Evolutionary conservation across 371 early-diverging fungal species (phyloP).

Genomic region (Batkoa obscura): DNA sequence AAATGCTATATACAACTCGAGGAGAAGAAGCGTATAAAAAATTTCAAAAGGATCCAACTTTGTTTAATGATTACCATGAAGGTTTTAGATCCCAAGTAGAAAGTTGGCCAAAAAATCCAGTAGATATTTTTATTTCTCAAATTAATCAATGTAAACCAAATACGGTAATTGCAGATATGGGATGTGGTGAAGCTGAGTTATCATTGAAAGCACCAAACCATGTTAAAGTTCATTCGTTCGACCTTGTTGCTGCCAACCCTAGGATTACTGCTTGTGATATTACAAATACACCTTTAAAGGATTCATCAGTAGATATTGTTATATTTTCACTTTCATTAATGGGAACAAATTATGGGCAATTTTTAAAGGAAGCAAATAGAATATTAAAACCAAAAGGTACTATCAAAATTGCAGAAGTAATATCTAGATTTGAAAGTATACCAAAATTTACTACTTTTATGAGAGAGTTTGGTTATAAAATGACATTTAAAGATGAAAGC

Average conservation of each 20-base stretch:
- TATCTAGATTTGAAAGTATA: slow-evolving; percentile 66
- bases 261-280: slow-evolving; percentile 89
- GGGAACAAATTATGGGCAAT: slow-evolving; percentile 89
- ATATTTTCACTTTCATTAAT: slow-evolving; percentile 93
- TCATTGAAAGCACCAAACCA: slow-evolving; percentile 39
- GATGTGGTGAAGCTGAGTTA: slow-evolving; percentile 95
- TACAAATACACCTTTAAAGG: slow-evolving; percentile 59
- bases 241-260: slow-evolving; percentile 70
- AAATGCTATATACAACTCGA: slow-evolving; percentile 75
- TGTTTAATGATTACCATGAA: slow-evolving; percentile 91
- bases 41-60: slow-evolving; percentile 63
- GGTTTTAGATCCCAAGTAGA: slow-evolving; percentile 90
- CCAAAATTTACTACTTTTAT: slow-evolving; percentile 54
- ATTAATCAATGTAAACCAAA: too few species aligned
- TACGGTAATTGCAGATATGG: slow-evolving; percentile 91
- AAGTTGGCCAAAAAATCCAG: slow-evolving; percentile 94
- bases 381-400: slow-evolving; percentile 75
- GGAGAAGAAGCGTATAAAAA: slow-evolving; percentile 52
- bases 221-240: slow-evolving; percentile 78
- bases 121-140: slow-evolving; percentile 29
- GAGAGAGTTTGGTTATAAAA: slow-evolving; percentile 54
- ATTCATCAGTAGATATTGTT: slow-evolving; percentile 61
- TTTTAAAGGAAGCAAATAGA: slow-evolving; percentile 77
- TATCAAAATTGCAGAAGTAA: slow-evolving; percentile 85
- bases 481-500: slow-evolving; percentile 24